phyloP scores from a whole-genome alignment of 441 rosid species.

The Eruca vesicaria region DNA sequence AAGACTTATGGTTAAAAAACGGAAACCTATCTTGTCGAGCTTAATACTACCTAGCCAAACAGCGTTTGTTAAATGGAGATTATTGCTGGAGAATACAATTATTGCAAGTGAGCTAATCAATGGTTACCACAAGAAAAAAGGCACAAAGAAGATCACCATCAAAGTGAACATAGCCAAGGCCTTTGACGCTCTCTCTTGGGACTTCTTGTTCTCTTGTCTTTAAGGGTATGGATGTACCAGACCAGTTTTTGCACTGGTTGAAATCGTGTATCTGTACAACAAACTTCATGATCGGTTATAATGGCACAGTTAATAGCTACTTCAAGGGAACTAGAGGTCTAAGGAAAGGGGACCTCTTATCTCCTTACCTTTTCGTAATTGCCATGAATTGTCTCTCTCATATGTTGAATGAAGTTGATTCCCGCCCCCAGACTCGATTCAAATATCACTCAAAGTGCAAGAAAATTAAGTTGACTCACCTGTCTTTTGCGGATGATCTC shows the following conservation, averaged over 20 bases:
- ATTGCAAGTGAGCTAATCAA: background rate
- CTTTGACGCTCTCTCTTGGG: background rate
- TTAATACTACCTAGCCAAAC: background rate
- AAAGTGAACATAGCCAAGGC: background rate
- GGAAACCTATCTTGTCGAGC: background rate
- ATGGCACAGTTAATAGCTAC: too few species aligned
- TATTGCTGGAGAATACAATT: background rate
- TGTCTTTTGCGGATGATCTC: background rate
- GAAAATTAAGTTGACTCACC: background rate
- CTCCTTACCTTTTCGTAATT: background rate
- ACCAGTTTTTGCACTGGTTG: too few species aligned
- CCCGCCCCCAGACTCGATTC: background rate
- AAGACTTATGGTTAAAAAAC: background rate
- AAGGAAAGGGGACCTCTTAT: background rate
- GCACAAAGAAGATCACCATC: background rate
- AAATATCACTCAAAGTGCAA: background rate
- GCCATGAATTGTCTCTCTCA: background rate
- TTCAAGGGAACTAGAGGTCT: background rate
- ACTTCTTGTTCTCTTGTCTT: background rate
- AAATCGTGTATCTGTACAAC: too few species aligned
- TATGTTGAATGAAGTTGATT: background rate
- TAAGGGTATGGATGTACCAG: background rate
- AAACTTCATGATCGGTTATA: too few species aligned
- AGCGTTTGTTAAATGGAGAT: background rate
- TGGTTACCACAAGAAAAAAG: background rate